A percentile compares a stretch with the other conserved stretches of the same genome.
phyloP scores from a whole-genome alignment of 257 asterid species.

The Craterostigma plantagineum region DNA sequence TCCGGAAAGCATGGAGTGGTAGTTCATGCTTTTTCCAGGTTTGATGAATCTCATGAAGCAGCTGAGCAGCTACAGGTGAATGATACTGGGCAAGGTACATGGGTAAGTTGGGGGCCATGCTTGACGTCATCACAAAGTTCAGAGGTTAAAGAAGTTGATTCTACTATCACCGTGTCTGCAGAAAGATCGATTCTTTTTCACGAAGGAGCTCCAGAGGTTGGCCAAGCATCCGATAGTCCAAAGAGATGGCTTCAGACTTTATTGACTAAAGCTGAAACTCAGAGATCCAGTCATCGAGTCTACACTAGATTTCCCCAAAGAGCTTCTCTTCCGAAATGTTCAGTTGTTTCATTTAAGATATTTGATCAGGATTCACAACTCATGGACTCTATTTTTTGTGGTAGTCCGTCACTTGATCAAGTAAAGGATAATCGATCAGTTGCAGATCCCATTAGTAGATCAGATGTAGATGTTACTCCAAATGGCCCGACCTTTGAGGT shows the following conservation, averaged over 20 bases:
- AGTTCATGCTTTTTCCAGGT: slow-evolving; percentile 60
- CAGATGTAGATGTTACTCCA: slow-evolving; percentile 13
- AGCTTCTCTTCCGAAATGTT: slow-evolving; percentile 28
- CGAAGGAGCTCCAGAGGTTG: no score
- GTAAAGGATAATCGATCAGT: slow-evolving; percentile 15
- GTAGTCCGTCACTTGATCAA: slow-evolving; percentile 19
- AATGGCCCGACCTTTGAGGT: slow-evolving; percentile 9
- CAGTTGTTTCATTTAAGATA: slow-evolving; percentile 48
- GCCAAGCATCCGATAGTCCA: slow-evolving; percentile 19
- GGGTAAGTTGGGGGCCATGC: slow-evolving; percentile 86
- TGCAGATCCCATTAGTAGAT: slow-evolving; percentile 12
- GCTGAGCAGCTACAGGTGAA: slow-evolving; percentile 16
- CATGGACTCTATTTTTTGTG: slow-evolving; percentile 35
- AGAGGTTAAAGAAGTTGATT: no score
- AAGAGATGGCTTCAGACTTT: slow-evolving; percentile 59
- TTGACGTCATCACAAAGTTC: slow-evolving; percentile 5
- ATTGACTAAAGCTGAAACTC: slow-evolving; percentile 33
- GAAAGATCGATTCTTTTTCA: slow-evolving; percentile 11
- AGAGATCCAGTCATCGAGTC: slow-evolving; percentile 29
- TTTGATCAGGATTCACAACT: slow-evolving; percentile 36
- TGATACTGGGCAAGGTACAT: slow-evolving; percentile 45
- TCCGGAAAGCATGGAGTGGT: slow-evolving; percentile 58
- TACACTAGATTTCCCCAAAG: slow-evolving; percentile 48
- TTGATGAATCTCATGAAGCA: slow-evolving; percentile 16
- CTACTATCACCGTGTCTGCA: no score